Base-by-base conservation (phyloP, 495 filamentous ascomycete species). In the Peziza echinospora region DNA sequence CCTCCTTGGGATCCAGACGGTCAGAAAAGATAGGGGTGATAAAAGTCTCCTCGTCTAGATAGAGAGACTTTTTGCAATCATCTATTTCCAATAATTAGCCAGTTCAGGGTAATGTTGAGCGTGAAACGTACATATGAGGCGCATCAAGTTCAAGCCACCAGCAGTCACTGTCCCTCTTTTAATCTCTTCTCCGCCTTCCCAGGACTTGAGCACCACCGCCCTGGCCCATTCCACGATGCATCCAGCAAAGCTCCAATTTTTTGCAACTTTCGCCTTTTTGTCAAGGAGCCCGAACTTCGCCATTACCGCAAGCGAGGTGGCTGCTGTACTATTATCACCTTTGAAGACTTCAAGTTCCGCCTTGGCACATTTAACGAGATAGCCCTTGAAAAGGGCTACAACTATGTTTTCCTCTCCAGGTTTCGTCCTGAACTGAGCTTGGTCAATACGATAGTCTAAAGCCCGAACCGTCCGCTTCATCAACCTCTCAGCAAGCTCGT, bases 11-110 rank as follows among this genome's bases (percentile, higher is more conserved):
- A 62, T 93, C 84, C 21, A 93, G 64, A 22, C 79, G 74, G 41
- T 87, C 80, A 6, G 80, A 69, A 21, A 93, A 70, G 53, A 82
- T 78, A 17, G 76, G 72, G 6, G 78, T 78, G 24, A 78, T 71
- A 50, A 92, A 93, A 49, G 77, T 70, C 45, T 74, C 71, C 10
- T 74, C 68, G 5, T 64, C 65, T 11, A 89, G 64, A 19, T 77
- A 71, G 16, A 87, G 67, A 11, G 68, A 66, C 43, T 72, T 67
- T 24, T 73, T 66, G 50, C 73, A 71, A 47, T 72, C 70, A 59
- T 81, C 68, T 74, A 26, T 45, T 40, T 26, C 5, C 16, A 42
- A 34, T 42, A 47, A 60, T 50, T 53, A 57, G 21, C 24, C 28
- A 37, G 13, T 21, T 41, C 45, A 21, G 16, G 3, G 41, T n/a